phyloP scores from a whole-genome alignment of 768 basidiomycete genomes.

The Lentinula guzmanii region DNA sequence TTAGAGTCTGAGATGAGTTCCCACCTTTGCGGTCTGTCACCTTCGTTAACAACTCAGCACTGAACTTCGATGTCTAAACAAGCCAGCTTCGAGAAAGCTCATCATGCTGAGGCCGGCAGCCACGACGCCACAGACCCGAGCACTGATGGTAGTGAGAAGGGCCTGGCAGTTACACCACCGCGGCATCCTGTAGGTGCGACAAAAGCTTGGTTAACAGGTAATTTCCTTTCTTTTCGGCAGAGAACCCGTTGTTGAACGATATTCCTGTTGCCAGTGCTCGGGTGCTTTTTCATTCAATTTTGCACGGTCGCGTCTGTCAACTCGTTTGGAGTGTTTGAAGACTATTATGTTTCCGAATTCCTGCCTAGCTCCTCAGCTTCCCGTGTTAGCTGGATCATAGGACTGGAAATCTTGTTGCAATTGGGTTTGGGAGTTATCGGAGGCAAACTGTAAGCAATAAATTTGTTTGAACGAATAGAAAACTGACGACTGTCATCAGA shows the following conservation, averaged over 20 bases:
- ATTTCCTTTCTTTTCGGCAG: background rate
- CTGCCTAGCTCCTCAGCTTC: conserved; percentile 1
- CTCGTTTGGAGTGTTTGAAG: conserved; percentile 2
- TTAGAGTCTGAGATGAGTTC: background rate
- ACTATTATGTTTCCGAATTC: conserved; percentile 4
- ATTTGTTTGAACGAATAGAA: background rate
- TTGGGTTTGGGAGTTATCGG: conserved; percentile 1
- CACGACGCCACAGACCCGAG: background rate
- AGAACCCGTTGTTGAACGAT: background rate
- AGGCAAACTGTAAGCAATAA: background rate
- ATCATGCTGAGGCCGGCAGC: background rate
- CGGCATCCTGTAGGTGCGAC: background rate
- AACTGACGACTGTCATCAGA: background rate
- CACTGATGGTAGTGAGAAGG: background rate
- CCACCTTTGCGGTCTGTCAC: background rate
- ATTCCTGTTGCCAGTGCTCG: background rate
- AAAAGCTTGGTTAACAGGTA: conserved; percentile 1
- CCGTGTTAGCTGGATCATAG: background rate
- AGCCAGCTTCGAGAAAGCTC: background rate
- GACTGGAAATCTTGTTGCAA: conserved; percentile 1
- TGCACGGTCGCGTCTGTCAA: conserved; percentile 1
- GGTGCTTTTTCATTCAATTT: conserved; percentile 3
- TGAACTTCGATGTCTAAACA: background rate
- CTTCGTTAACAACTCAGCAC: background rate
- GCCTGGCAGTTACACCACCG: background rate